Percentiles rank a stretch among this genome's conserved stretches.
These are phyloP conservation scores for Nyssa sinensis DNA, from an alignment of 148 eudicot species.

Conservation along the genomic window DNA sequence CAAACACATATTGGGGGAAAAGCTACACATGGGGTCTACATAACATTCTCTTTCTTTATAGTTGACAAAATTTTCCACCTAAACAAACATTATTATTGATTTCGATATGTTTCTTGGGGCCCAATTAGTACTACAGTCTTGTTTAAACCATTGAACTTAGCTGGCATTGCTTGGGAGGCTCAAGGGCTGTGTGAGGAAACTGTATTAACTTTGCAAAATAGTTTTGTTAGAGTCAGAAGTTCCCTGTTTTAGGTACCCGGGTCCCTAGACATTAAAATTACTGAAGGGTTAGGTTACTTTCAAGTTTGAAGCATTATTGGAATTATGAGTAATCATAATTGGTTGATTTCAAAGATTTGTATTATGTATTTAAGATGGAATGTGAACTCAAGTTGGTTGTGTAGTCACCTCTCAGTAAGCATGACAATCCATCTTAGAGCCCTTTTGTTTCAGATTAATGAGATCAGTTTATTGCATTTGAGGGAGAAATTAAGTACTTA, in stretches of 20 bases:
- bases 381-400: slow-evolving; percentile 13
- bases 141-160: neutral
- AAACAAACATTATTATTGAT: no score
- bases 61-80: neutral
- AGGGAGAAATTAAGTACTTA: no score
- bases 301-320: slow-evolving; percentile 9
- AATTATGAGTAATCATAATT: slow-evolving; percentile 14
- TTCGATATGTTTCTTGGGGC: neutral
- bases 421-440: slow-evolving; percentile 8
- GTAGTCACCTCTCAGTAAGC: slow-evolving; percentile 10
- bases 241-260: neutral
- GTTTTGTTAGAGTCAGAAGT: neutral
- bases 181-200: neutral
- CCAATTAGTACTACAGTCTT: neutral
- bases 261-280: neutral
- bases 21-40: neutral
- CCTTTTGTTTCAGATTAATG: no score
- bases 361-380: neutral
- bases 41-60: neutral
- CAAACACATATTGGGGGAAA: slow-evolving; percentile 2
- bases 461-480: no score
- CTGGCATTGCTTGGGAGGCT: neutral
- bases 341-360: neutral
- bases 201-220: neutral
- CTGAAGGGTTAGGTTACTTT: neutral